phyloP scores from a whole-genome alignment of 202 grass and related monocot genomes.

The Panicum virgatum region DNA sequence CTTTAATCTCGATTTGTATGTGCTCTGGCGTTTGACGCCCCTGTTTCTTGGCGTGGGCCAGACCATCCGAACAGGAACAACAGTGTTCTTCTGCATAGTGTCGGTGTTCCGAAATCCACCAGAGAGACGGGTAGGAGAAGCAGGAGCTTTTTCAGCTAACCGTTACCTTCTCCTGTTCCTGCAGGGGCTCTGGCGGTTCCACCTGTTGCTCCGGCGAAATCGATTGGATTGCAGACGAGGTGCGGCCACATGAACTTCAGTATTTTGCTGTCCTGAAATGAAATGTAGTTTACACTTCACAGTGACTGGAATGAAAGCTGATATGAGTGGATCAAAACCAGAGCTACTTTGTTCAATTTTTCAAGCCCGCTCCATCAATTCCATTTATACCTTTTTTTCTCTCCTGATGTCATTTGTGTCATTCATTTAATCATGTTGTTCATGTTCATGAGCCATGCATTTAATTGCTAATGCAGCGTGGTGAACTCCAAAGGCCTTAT shows the following conservation, averaged over 20 bases:
- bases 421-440: background rate
- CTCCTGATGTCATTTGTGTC: background rate
- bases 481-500: background rate
- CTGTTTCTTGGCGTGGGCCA: background rate
- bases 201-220: background rate
- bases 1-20: background rate
- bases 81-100: background rate
- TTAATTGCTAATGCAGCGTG: background rate
- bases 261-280: background rate
- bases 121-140: background rate
- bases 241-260: background rate
- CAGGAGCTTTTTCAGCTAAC: background rate
- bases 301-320: background rate
- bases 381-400: background rate
- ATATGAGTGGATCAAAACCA: background rate
- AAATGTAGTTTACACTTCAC: background rate
- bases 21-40: background rate
- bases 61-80: background rate
- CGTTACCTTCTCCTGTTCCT: background rate
- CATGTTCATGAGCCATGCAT: background rate
- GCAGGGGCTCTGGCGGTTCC: background rate
- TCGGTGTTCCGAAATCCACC: background rate
- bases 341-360: background rate
- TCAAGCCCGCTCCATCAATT: background rate
- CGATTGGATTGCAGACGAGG: constrained; percentile 22